Base-by-base conservation (phyloP, 176 grass and related monocot genomes). In the Tuctoria greenei region DNA sequence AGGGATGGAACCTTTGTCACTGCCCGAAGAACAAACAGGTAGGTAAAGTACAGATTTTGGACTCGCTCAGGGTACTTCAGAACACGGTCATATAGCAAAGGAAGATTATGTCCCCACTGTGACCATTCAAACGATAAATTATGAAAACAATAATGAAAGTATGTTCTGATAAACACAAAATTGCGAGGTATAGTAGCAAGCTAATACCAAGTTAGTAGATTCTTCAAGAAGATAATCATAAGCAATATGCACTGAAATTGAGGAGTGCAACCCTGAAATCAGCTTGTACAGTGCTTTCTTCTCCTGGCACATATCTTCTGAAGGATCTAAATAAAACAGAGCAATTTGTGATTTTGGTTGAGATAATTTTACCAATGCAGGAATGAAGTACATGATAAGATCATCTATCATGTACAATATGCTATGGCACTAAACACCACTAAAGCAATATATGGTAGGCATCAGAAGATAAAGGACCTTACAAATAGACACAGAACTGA, bases 161-260 rank as follows among this genome's bases (percentile, higher is more conserved):
- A 4, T 59, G 28, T 6, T 49, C n/a, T 31, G 50, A 41, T 24
- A 76, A 84, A 74, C 2, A 83, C 17, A 50, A 73, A 52, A 76
- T 3, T 59, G 5, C 70, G n/a, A 27, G 3, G 28, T 17, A 71
- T 1, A 66, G 27, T 11, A 42, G 10, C 34, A 35, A 4, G 51
- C n/a, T 79, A 15, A 64, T 90, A 99, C 95, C 83, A 70, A 67
- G 61, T 90, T 90, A 61, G 82, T 70, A 75, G 87, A 77, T 80
- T 86, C 37, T 10, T 88, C 83, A 28, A 95, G 52, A 67, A 89
- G 89, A 88, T 92, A 99, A 72, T 90, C 89, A 75, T 88, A 95
- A 72, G 96, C 92, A 89, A 99, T 99, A 61, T 99, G 96, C 69
- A 95, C 89, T 77, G 96, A 92, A 85, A 99, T 99, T 67, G 92